A percentile compares a stretch with the other conserved stretches of the same genome.
Conservation (phyloP, 805 yeast species). For the Wickerhamomyces sydowiorum region DNA sequence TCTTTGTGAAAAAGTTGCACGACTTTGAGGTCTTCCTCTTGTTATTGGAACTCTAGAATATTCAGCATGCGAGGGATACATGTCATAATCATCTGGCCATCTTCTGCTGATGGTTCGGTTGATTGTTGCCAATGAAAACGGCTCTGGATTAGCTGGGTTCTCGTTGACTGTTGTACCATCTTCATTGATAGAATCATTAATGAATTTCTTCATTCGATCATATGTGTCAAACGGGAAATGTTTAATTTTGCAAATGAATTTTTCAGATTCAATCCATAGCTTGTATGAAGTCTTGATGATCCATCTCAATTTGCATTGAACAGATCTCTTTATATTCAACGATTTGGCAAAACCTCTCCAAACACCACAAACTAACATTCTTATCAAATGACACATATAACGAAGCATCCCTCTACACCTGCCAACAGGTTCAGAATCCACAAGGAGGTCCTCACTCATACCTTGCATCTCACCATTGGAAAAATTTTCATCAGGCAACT, state of each 20-base stretch:
- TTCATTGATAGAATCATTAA: slow-evolving; percentile 4
- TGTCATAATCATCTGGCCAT: background rate
- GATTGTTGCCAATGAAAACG: background rate
- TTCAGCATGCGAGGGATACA: background rate
- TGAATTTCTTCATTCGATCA: background rate
- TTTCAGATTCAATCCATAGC: slow-evolving; percentile 8
- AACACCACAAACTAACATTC: background rate
- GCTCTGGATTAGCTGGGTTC: background rate
- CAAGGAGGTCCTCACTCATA: too few species aligned
- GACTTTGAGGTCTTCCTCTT: background rate
- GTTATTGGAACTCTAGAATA: background rate
- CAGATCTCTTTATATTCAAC: background rate
- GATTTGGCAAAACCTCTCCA: background rate
- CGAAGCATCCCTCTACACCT: too few species aligned
- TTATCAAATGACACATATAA: background rate
- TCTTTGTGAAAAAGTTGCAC: background rate
- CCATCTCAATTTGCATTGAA: background rate
- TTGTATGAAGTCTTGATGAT: slow-evolving; percentile 1
- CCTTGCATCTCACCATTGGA: background rate
- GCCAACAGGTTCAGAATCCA: too few species aligned
- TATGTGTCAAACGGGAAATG: background rate
- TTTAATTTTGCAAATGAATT: slow-evolving; percentile 4
- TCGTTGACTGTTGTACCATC: background rate
- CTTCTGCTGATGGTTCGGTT: background rate
- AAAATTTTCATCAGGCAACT: too few species aligned